These are phyloP conservation scores for Coemansia sp. DNA, from an alignment of 192 early-diverging fungal genomes.

Conservation along the genomic window DNA sequence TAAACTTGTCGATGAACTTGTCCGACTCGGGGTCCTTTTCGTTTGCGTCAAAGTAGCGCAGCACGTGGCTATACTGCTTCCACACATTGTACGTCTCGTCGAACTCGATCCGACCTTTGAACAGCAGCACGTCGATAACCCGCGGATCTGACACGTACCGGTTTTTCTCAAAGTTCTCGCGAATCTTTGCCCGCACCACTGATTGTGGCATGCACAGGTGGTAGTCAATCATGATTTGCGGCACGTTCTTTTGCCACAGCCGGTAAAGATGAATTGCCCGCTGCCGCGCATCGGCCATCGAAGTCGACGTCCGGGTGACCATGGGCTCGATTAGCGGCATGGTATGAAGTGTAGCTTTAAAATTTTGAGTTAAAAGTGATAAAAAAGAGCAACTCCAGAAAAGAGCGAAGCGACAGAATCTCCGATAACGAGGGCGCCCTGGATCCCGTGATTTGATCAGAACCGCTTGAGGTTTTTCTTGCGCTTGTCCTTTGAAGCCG, in stretches of 20 bases:
- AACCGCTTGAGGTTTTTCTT: conserved; percentile 52
- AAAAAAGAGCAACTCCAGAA: not conserved
- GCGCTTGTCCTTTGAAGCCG: conserved; percentile 12
- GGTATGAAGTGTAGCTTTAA: not conserved
- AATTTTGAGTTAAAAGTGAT: not conserved
- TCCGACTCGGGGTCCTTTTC: conserved; percentile 65
- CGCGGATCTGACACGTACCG: conserved; percentile 69
- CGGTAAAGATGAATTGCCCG: conserved; percentile 67
- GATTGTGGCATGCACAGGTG: conserved; percentile 69
- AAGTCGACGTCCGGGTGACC: conserved; percentile 52
- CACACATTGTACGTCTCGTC: conserved; percentile 89
- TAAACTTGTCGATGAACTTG: conserved; percentile 77
- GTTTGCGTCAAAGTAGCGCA: conserved; percentile 81
- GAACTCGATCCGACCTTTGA: conserved; percentile 83
- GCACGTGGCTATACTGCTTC: conserved; percentile 86
- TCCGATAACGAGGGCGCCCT: no score
- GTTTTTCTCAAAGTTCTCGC: conserved; percentile 86
- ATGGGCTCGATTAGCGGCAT: conserved; percentile 48
- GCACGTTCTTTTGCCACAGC: conserved; percentile 61
- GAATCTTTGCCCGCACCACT: conserved; percentile 74
- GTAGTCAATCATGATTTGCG: conserved; percentile 68
- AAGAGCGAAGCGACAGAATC: no score
- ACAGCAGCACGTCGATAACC: conserved; percentile 76
- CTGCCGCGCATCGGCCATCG: conserved; percentile 59
- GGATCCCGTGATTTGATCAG: conserved; percentile 6